Evolutionary conservation across 805 yeast genomes (phyloP), one percentile per base, ranked within the genome.

Genomic region (Blastobotrys attinorum): DNA sequence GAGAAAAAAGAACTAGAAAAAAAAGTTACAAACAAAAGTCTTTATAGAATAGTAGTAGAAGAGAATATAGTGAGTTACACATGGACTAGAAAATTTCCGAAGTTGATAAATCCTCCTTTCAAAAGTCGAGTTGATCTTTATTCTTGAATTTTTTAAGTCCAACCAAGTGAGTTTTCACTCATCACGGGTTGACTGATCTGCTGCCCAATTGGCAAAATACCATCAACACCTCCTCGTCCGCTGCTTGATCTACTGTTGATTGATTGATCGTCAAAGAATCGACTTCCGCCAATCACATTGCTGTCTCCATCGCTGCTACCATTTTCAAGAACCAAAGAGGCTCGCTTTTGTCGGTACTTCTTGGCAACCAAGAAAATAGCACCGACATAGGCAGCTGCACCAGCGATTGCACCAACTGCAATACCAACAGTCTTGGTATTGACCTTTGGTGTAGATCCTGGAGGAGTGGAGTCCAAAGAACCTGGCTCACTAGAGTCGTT

Each of bases 391-490:
- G 76, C 65, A 5, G 75, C 66, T 37, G 85, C 81, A 43, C 96
- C 97, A 11, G 76, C 77, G 23, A 85, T 79, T 4, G 94, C 79
- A 38, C 97, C 96, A 33, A 86, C 72, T 11, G 90, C 80, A 42
- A 88, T 75, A 31, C 95, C 96, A 21, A 83, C 81, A 20, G 85
- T 72, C 48, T 72, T 72, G 37, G 66, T 65, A 47, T 64, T 65
- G 45, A 64, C 60, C 31, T 60, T 56, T 3, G 62, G 51, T 4
- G 61, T 40, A 3, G 46, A 29, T 16, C 46, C 37, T 16, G 56
- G 55, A 5, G 51, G 39, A 18, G 53, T 47, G 29, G 52, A 55
- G 47, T 65, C 69, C 4, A 62, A 50, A 31, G 68, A 62, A 5
- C 67, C 68, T 5, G 49, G 27, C 3, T n/a, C 20, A 18, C 16